Base-by-base conservation (phyloP, 805 yeast species). In the Torulaspora quercuum region DNA sequence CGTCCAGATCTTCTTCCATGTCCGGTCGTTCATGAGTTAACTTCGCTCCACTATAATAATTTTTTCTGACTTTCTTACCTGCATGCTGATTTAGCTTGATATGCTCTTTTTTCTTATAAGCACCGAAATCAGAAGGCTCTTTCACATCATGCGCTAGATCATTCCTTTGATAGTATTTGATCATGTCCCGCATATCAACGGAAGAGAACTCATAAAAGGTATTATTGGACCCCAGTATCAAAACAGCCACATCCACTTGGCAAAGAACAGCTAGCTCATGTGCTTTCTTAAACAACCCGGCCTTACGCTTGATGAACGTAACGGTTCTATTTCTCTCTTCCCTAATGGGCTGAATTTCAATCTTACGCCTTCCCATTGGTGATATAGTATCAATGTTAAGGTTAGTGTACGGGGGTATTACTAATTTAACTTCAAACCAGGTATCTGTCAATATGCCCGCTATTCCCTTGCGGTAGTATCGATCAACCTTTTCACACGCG, bases 291-390 rank as follows among this genome's bases (percentile, higher is more conserved):
- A 92, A 89, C 20, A 90, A 69, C 2, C 98, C 98, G 0, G 95
- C 94, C 61, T 90, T 90, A 38, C 98, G 75, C 63, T 90, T 90
- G 45, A 86, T 86, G 60, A 90, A 92, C 0, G 98, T 90, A 12
- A 52, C 59, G 9, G 63, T 51, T 40, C 57, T 46, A 63, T 88
- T 90, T 39, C 97, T 71, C 60, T 90, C 97, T 51, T 90, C 95
- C 8, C 78, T 68, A 41, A 90, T 79, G 23, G 97, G 97, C 63
- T 85, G 79, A 52, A 90, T 90, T 45, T 84, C 92, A 48, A 90
- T 90, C 63, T 90, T 92, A 67, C 97, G 82, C 71, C 98, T 82
- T 36, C 98, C 98, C 98, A 90, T 92, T 33, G 19, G 34, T 13
- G n/a, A 18, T 29, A 14, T 26, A n/a, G n/a, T n/a, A n/a, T n/a